These are phyloP conservation scores for Exophiala mesophila DNA, from an alignment of 2,329 filamentous ascomycete species.

Conservation along the genomic window DNA sequence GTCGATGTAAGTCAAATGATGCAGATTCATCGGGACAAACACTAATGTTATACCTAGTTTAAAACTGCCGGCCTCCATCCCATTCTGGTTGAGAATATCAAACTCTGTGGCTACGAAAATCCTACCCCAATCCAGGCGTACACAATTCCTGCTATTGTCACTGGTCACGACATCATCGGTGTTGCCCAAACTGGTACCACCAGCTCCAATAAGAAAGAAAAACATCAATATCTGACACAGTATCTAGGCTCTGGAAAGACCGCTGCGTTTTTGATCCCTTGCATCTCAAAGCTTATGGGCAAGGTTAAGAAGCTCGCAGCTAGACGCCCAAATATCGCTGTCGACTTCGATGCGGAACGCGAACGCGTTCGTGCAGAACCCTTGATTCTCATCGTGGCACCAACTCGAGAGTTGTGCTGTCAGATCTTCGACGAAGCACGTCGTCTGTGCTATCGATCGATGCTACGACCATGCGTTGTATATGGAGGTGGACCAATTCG, in stretches of 20 bases:
- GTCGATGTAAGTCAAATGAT: slow-evolving; percentile 42
- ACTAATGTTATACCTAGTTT: no score
- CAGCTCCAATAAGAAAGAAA: slow-evolving; percentile 3
- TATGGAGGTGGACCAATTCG: slow-evolving; percentile 77
- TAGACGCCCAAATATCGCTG: slow-evolving; percentile 61
- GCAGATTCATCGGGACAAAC: no score
- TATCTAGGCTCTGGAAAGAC: slow-evolving; percentile 86
- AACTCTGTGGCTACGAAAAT: slow-evolving; percentile 62
- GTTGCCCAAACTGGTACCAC: slow-evolving; percentile 83
- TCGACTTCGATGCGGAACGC: slow-evolving; percentile 48
- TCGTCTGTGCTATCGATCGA: slow-evolving; percentile 87
- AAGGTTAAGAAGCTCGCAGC: slow-evolving; percentile 86
- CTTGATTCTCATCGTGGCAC: slow-evolving; percentile 76
- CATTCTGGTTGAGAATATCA: slow-evolving; percentile 70
- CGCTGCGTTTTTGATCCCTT: slow-evolving; percentile 83
- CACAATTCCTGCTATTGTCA: slow-evolving; percentile 71
- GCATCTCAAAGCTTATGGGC: slow-evolving; percentile 87
- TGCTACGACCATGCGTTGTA: slow-evolving; percentile 83
- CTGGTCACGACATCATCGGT: slow-evolving; percentile 76
- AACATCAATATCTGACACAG: slow-evolving; percentile 6
- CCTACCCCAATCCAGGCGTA: slow-evolving; percentile 89
- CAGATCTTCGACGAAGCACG: slow-evolving; percentile 95
- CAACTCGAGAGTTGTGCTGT: slow-evolving; percentile 82
- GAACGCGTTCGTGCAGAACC: slow-evolving; percentile 71
- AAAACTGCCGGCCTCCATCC: slow-evolving; percentile 79